phyloP scores from a whole-genome alignment of 2,329 filamentous ascomycete genomes.

The Fusarium papillatum region DNA sequence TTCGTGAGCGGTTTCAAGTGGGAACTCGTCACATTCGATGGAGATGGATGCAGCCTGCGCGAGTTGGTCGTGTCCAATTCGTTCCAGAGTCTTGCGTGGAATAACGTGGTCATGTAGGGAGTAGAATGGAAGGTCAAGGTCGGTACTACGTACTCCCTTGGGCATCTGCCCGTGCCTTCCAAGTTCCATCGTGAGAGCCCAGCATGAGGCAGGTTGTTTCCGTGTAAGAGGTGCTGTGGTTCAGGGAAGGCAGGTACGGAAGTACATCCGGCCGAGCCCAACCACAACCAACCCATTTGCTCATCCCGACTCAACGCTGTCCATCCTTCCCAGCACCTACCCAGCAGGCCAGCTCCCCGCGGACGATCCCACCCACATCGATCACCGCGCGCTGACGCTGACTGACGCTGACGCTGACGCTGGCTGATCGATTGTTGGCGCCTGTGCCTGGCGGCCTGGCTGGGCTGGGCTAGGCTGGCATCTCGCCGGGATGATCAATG shows the following conservation, averaged over 20 bases:
- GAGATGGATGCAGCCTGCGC: neutral
- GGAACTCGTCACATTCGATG: conserved; percentile 1
- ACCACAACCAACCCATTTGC: conserved; percentile 31
- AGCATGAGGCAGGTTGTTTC: neutral
- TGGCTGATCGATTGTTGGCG: conserved; percentile 30
- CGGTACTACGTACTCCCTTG: neutral
- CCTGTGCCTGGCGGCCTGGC: conserved; percentile 25
- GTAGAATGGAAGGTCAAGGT: neutral
- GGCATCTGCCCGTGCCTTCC: neutral
- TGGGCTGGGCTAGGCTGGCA: conserved; percentile 20
- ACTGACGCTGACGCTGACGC: conserved; percentile 39
- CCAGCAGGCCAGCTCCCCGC: conserved; percentile 15
- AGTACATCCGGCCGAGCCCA: conserved; percentile 30
- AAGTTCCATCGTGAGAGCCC: neutral
- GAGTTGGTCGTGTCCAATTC: neutral
- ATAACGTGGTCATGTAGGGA: neutral
- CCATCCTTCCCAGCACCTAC: conserved; percentile 14
- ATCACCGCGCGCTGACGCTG: conserved; percentile 39
- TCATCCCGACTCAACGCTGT: conserved; percentile 11
- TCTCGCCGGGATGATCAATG: conserved; percentile 15
- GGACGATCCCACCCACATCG: conserved; percentile 28
- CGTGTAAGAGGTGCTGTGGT: neutral
- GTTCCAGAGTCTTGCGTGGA: neutral
- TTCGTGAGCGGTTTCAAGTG: conserved; percentile 8
- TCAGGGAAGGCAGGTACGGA: conserved; percentile 15